A percentile compares a stretch with the other conserved stretches of the same genome.
These are phyloP conservation scores for Gardenia jasminoides DNA, from an alignment of 257 asterid species.

Conservation along the genomic window DNA sequence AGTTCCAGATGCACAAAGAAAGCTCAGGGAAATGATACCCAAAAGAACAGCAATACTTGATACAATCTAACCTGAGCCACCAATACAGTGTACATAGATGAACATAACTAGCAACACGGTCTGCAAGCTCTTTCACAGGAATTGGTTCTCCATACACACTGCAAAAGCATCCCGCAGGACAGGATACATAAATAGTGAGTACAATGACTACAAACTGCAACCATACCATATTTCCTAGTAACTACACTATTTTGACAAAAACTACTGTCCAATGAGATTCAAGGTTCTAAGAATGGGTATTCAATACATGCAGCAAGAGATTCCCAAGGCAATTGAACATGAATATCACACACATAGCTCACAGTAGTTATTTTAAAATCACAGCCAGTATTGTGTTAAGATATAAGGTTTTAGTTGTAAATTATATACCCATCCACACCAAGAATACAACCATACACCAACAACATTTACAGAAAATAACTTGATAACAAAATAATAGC, in stretches of 20 bases:
- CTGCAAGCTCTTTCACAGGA: conserved; percentile 90
- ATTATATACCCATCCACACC: not conserved
- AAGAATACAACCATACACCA: not conserved
- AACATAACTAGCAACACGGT: conserved; percentile 91
- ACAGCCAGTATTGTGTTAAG: not conserved
- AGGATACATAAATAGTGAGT: not conserved
- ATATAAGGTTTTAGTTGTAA: not conserved
- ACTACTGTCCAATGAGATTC: not conserved
- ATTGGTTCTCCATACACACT: conserved; percentile 79
- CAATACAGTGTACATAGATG: conserved; percentile 93
- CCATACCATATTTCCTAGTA: not conserved
- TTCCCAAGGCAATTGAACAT: not conserved
- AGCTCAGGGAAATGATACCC: not conserved
- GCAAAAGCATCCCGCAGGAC: conserved; percentile 19
- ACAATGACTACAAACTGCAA: not conserved
- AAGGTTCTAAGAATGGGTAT: not conserved
- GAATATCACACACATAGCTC: not conserved
- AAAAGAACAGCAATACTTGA: conserved; percentile 2
- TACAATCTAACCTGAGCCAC: conserved; percentile 84
- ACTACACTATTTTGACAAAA: not conserved
- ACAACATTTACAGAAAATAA: not conserved
- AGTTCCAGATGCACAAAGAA: conserved; percentile 19
- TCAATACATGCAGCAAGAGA: not conserved
- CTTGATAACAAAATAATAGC: not conserved
- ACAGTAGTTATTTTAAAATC: not conserved